Evolutionary conservation across 2,329 filamentous ascomycete genomes (phyloP).

Genomic region (Ceratocystis eucalypticola): DNA sequence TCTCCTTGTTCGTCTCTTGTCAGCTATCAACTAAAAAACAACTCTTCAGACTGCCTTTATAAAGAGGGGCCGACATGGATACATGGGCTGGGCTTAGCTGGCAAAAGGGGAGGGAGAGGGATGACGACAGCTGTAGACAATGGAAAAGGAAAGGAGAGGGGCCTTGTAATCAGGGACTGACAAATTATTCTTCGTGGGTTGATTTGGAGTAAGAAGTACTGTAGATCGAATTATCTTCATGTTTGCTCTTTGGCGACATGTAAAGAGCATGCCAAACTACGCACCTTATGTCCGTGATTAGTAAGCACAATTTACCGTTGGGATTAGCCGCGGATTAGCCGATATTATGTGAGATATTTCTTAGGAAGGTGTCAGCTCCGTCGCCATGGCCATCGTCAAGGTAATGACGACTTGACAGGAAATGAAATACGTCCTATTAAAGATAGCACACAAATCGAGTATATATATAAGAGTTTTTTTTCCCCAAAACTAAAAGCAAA

Average conservation of each 20-base stretch:
- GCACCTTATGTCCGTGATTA: background rate
- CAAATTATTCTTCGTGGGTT: background rate
- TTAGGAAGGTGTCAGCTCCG: background rate
- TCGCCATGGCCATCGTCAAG: no score
- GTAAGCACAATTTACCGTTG: background rate
- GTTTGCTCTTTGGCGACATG: background rate
- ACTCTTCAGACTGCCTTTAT: slow-evolving; percentile 25
- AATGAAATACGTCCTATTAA: no score
- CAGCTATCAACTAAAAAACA: background rate
- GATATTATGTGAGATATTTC: background rate
- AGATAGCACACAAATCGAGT: no score
- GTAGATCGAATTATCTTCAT: background rate
- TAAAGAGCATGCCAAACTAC: background rate
- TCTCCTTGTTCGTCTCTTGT: slow-evolving; percentile 46
- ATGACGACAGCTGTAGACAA: background rate
- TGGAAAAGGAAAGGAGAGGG: background rate
- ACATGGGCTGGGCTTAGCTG: background rate
- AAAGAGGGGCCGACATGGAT: background rate
- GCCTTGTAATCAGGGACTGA: background rate
- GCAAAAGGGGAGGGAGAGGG: no score
- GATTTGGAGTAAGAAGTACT: background rate
- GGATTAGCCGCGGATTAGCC: background rate
- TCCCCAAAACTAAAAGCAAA: no score
- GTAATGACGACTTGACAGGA: no score
- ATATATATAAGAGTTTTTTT: no score